These are phyloP conservation scores for Rosa lucieae DNA, from an alignment of 306 rosid species.

Conservation along the genomic window DNA sequence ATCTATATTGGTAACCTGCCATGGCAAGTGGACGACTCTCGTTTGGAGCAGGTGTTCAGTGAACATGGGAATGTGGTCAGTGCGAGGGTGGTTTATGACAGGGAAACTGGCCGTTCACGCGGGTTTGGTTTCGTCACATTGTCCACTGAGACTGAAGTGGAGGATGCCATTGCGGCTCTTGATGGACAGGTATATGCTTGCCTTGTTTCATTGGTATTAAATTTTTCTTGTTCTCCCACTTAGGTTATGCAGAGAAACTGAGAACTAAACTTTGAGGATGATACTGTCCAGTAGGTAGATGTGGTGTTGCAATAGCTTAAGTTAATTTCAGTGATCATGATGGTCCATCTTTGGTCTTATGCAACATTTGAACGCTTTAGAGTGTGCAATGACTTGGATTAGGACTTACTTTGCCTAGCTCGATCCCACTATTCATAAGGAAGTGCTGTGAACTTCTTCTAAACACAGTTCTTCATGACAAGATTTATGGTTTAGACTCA, in stretches of 20 bases:
- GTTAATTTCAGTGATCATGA: not conserved
- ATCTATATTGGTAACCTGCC: slow-evolving; percentile 36
- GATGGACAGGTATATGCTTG: slow-evolving; percentile 72
- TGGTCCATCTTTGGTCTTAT: not conserved
- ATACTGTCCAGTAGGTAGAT: not conserved
- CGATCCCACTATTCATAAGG: not conserved
- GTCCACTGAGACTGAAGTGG: slow-evolving; percentile 56
- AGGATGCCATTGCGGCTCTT: slow-evolving; percentile 77
- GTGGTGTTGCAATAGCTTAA: not conserved
- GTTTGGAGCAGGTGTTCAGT: slow-evolving; percentile 70
- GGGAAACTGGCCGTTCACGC: slow-evolving; percentile 78
- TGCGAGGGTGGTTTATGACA: slow-evolving; percentile 65
- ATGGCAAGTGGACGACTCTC: slow-evolving; percentile 65
- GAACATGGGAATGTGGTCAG: slow-evolving; percentile 71
- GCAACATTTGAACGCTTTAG: not conserved
- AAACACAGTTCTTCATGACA: not conserved
- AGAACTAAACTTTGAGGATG: not conserved
- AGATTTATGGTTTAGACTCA: not conserved
- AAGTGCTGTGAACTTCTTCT: not conserved
- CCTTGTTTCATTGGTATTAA: slow-evolving; percentile 9
- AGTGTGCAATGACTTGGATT: not conserved
- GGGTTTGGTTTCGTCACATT: slow-evolving; percentile 83
- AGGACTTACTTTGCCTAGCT: not conserved
- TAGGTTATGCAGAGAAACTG: not conserved
- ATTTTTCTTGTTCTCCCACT: not conserved